Evolutionary conservation across 768 basidiomycete species (phyloP), one percentile per base, ranked within the genome.

Genomic region (Mycena pura): DNA sequence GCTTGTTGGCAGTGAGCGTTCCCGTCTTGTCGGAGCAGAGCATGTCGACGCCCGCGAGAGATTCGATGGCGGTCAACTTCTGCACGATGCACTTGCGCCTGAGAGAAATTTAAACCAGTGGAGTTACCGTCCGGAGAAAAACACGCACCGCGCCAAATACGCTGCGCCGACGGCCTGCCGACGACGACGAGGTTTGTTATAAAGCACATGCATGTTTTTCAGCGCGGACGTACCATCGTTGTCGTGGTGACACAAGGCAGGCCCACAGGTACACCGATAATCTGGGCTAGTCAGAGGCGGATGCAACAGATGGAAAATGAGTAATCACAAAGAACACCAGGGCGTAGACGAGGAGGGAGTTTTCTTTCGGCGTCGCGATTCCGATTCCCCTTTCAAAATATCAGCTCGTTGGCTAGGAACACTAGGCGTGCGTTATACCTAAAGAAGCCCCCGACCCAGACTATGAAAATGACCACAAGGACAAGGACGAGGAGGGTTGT

Each of bases 181-280:
- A 50, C 8, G 47, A 50, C 8, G 47, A 29, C 19, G 17, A 52
- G 5, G 25, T 17, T 50, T 39, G 14, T 44, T 1, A 41, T 34
- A 17, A 32, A 21, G n/a, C 1, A 36, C 10, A n/a, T n/a, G 3
- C 29, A 9, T 40, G 25, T 25, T 28, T 40, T 31, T 44, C 14
- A 34, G 19, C 27, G 10, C 6, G 31, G 2, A 52, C 52, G 44
- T 53, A 62, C 64, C 73, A 74, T 72, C 3, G 73, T 74, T 5
- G 73, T 74, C 2, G 74, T 75, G 14, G 81, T 81, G 36, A 82
- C 82, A 51, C 77, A 77, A 3, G 82, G 82, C 1, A 82, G 71
- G 66, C 82, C 82, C 61, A 82, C 81, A 13, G 82, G 82, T 3
- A 82, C 80, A 65, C 79, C 79, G 62, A 80, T 80, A 55, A 82